A percentile compares a stretch with the other conserved stretches of the same genome.
Evolutionary conservation across 495 filamentous ascomycete genomes (phyloP).

Genomic region (Penicillium soppii): DNA sequence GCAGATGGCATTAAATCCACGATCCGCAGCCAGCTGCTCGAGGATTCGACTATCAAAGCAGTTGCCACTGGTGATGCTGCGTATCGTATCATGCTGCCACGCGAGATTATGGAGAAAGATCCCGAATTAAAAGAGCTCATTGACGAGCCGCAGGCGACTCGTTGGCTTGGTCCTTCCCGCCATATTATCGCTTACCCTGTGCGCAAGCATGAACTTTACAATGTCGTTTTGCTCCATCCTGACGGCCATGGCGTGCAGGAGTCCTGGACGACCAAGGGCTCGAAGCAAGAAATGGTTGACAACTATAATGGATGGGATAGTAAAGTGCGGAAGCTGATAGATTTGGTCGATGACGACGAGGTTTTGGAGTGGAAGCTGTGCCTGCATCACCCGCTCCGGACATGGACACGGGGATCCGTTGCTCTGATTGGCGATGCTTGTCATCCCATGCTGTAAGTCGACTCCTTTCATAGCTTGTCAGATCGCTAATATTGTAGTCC

Average conservation of each 20-base stretch:
- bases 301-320: conserved; percentile 41
- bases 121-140: conserved; percentile 34
- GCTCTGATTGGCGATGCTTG: conserved; percentile 68
- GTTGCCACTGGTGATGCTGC: conserved; percentile 45
- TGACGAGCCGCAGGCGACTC: conserved; percentile 37
- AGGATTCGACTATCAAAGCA: conserved; percentile 26
- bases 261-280: conserved; percentile 44
- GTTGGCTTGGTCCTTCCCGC: conserved; percentile 43
- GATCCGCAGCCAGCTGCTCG: conserved; percentile 31
- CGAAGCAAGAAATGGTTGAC: conserved; percentile 42
- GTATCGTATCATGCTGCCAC: conserved; percentile 43
- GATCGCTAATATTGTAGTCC: conserved; percentile 26
- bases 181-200: conserved; percentile 49
- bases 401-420: conserved; percentile 57
- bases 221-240: conserved; percentile 44
- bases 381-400: conserved; percentile 53
- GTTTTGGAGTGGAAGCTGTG: conserved; percentile 67
- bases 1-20: conserved; percentile 51
- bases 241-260: conserved; percentile 38
- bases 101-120: conserved; percentile 37
- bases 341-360: conserved; percentile 44
- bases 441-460: conserved; percentile 59
- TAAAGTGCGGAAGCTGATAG: conserved; percentile 35
- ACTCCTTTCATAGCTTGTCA: neutral
- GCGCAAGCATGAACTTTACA: conserved; percentile 42